A percentile compares a stretch with the other conserved stretches of the same genome.
Evolutionary conservation across 1,284 basidiomycete genomes (phyloP).

Genomic region (Wolfiporia cocos): DNA sequence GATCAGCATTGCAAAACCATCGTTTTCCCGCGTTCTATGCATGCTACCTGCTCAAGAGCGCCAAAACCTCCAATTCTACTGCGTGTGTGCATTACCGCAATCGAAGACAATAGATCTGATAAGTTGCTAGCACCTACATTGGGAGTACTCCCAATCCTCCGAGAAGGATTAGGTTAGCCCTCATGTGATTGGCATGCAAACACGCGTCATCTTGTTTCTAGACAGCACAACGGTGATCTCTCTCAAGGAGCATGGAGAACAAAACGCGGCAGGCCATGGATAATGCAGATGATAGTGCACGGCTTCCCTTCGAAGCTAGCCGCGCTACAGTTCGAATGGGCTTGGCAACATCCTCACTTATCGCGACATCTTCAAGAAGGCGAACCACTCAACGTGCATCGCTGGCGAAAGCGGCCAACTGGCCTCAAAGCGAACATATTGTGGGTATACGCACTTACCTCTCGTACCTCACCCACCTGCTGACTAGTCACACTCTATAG

Average conservation of each 20-base stretch:
- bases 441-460: conserved; percentile 40
- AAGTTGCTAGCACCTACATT: conserved; percentile 54
- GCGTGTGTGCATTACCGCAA: conserved; percentile 38
- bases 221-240: conserved; percentile 84
- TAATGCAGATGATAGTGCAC: conserved; percentile 86
- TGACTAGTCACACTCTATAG: no score
- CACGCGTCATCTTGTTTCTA: conserved; percentile 15
- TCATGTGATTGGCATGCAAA: no score
- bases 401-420: no score
- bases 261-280: conserved; percentile 70
- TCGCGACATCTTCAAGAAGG: conserved; percentile 46
- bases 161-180: conserved; percentile 52
- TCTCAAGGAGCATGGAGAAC: conserved; percentile 77
- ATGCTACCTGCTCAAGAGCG: conserved; percentile 80
- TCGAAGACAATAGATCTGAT: background rate
- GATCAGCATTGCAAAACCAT: no score
- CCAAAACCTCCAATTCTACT: conserved; percentile 54
- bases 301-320: conserved; percentile 85
- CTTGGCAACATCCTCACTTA: conserved; percentile 75
- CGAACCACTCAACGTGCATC: conserved; percentile 12
- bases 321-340: conserved; percentile 89
- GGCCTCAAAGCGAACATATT: conserved; percentile 40
- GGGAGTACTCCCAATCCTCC: conserved; percentile 82
- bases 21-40: conserved; percentile 78
- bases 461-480: no score